Base-by-base conservation (phyloP, 805 yeast genomes). In the Diddensiella caesifluorescens region DNA sequence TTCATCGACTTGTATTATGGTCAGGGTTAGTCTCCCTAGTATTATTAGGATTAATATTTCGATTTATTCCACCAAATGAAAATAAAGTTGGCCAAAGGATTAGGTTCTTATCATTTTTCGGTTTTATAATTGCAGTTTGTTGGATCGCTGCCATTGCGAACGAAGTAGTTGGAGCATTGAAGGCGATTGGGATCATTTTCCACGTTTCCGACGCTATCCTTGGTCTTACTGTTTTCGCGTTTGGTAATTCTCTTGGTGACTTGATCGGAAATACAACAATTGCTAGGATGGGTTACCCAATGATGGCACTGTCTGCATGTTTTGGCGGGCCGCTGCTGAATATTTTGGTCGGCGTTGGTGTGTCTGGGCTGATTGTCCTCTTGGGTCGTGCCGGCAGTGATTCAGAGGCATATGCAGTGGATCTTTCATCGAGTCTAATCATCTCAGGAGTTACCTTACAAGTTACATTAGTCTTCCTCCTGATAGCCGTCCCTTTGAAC, bases 221-320 rank as follows among this genome's bases (percentile, higher is more conserved):
- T 20, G 98, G 98, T 0, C 64, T 88, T 7, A 90, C 97, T 0
- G 70, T 90, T 0, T 83, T 90, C 60, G 95, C 97, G 0, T 64
- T 90, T 32, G 97, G 98, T 3, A 92, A 90, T 60, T 89, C 96
- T 1, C 65, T 84, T 4, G 97, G 97, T 4, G 98, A 90, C 56
- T 65, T 89, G 35, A 79, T 89, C 1, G 82, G 96, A 0, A 87
- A 90, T 52, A 60, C 82, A 26, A 82, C 94, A 0, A 75, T 90
- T 20, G 88, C 95, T 0, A 68, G 68, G 44, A 74, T 85, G 71
- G 95, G 95, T 0, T 79, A 77, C 64, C 85, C 95, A 0, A 71
- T 83, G 35, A 83, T 90, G 83, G 97, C 97, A 0, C 68, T 92
- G n/a, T 84, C 92, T 22, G 96, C 97, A 0, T 89, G 97, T 56